A percentile compares a stretch with the other conserved stretches of the same genome.
phyloP scores from a whole-genome alignment of 2,329 filamentous ascomycete species.

The Elsinoe perseae region DNA sequence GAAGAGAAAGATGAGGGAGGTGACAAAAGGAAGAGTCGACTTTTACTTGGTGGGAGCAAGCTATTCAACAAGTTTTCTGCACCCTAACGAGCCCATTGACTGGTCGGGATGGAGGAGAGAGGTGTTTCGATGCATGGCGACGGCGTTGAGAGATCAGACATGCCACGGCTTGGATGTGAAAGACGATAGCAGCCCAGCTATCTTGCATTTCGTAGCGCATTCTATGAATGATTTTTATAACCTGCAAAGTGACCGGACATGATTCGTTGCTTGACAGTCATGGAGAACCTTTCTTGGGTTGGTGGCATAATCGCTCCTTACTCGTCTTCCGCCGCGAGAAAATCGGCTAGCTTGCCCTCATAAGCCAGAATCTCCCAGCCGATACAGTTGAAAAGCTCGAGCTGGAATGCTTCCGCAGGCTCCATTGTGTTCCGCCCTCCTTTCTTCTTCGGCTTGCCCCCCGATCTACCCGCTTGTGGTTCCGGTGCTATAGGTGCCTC shows the following conservation, averaged over 20 bases:
- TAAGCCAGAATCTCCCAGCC: constrained; percentile 13
- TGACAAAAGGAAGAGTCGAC: constrained; percentile 8
- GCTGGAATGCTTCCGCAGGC: neutral
- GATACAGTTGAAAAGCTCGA: neutral
- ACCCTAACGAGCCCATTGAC: neutral
- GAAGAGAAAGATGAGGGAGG: constrained; percentile 12
- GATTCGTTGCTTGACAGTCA: neutral
- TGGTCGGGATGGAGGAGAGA: neutral
- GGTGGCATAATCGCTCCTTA: neutral
- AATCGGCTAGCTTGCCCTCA: constrained; percentile 9
- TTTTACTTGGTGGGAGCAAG: constrained; percentile 8
- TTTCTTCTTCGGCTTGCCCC: neutral
- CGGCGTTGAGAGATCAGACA: neutral
- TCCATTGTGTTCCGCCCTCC: neutral
- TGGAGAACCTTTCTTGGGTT: neutral
- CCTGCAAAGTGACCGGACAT: constrained; percentile 4
- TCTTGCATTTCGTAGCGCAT: neutral
- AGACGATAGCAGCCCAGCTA: neutral
- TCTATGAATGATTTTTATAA: neutral
- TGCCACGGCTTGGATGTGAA: neutral
- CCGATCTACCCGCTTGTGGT: neutral
- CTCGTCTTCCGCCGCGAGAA: neutral
- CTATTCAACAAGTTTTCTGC: constrained; percentile 4
- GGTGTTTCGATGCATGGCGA: constrained; percentile 3
- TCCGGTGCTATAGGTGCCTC: neutral